These are phyloP conservation scores for Westerdykella sp. DNA, from an alignment of 2,329 filamentous ascomycete genomes.

Conservation along the genomic window DNA sequence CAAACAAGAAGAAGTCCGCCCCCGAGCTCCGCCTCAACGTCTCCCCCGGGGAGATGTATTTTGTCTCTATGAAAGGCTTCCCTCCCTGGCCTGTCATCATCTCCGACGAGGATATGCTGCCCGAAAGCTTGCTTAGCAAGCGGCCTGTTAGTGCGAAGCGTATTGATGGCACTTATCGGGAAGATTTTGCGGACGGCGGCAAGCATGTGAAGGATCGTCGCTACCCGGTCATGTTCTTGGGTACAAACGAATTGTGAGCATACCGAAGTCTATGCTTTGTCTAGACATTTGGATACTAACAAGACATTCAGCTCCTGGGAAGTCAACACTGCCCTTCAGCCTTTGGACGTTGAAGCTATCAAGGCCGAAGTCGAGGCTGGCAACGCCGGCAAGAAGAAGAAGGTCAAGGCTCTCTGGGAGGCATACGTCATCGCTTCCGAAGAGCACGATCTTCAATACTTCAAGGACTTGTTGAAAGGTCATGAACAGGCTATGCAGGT, in stretches of 20 bases:
- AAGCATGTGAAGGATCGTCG: conserved; percentile 79
- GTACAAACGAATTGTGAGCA: conserved; percentile 95
- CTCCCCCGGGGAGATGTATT: conserved; percentile 84
- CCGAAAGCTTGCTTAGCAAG: conserved; percentile 64
- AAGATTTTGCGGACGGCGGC: conserved; percentile 80
- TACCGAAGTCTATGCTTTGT: background rate
- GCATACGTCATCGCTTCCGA: conserved; percentile 79
- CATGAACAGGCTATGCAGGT: conserved; percentile 52
- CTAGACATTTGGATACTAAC: conserved; percentile 6
- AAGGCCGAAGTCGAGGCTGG: conserved; percentile 63
- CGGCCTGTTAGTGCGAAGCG: conserved; percentile 80
- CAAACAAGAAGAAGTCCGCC: conserved; percentile 73
- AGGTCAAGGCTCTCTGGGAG: conserved; percentile 68
- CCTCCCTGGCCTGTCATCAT: conserved; percentile 92
- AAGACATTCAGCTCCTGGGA: conserved; percentile 70
- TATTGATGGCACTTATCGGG: conserved; percentile 77
- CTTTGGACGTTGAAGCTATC: conserved; percentile 68
- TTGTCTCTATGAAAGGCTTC: conserved; percentile 90
- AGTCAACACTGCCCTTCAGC: conserved; percentile 72
- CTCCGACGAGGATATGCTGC: conserved; percentile 91
- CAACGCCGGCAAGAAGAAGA: conserved; percentile 72
- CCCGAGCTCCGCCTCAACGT: conserved; percentile 63
- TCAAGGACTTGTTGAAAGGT: conserved; percentile 67
- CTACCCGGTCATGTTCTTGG: conserved; percentile 91
- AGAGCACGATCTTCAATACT: conserved; percentile 69